Conservation (phyloP, 805 yeast species). For the Ogataea nitratoaversa region DNA sequence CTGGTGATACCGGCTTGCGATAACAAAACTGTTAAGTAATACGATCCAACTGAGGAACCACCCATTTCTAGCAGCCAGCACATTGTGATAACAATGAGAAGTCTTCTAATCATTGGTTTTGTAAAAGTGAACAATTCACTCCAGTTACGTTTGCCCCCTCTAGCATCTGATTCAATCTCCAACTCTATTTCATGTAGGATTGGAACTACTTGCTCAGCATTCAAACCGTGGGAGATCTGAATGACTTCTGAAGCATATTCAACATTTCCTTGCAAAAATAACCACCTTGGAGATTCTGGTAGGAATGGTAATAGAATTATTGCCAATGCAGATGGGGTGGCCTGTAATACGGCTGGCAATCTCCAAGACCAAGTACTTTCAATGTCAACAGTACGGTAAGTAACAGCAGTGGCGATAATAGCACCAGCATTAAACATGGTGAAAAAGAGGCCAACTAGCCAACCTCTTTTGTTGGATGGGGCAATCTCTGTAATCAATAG, state of each 20-base stretch:
- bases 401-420: slow-evolving; percentile 39
- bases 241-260: slow-evolving; percentile 34
- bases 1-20: slow-evolving; percentile 17
- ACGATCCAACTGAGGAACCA: slow-evolving; percentile 43
- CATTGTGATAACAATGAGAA: slow-evolving; percentile 25
- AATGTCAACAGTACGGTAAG: slow-evolving; percentile 36
- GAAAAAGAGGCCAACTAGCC: slow-evolving; percentile 39
- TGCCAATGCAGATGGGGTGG: slow-evolving; percentile 5
- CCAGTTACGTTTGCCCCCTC: slow-evolving; percentile 4
- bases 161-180: slow-evolving; percentile 24
- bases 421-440: slow-evolving; percentile 42
- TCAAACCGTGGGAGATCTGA: slow-evolving; percentile 31
- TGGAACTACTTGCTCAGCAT: slow-evolving; percentile 26
- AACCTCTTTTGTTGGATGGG: slow-evolving; percentile 38
- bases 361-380: slow-evolving; percentile 46
- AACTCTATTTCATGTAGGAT: slow-evolving; percentile 30
- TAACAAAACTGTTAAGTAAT: slow-evolving; percentile 37
- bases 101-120: slow-evolving; percentile 34
- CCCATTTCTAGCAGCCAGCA: slow-evolving; percentile 36
- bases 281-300: slow-evolving; percentile 40
- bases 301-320: slow-evolving; percentile 16
- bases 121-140: slow-evolving; percentile 28
- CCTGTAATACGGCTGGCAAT: slow-evolving; percentile 45
- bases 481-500: slow-evolving; percentile 44
- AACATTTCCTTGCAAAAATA: slow-evolving; percentile 30